These are phyloP conservation scores for Ganoderma boninense DNA, from an alignment of 1,284 basidiomycete species.

Conservation along the genomic window DNA sequence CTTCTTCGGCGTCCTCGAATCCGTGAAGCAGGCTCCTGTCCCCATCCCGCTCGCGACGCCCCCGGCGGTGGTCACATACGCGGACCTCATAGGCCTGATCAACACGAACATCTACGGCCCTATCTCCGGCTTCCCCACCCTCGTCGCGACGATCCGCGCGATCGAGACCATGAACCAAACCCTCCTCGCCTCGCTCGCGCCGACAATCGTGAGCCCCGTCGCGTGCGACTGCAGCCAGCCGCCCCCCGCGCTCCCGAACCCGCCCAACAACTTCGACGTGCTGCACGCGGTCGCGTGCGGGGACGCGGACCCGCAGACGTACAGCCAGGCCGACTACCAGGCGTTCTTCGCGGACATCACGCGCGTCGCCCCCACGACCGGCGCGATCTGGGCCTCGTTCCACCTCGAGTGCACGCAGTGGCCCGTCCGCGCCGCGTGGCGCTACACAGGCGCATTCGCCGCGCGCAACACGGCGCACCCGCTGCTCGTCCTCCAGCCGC, in stretches of 20 bases:
- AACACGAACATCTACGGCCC: conserved; percentile 50
- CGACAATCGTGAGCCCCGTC: conserved; percentile 24
- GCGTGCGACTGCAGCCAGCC: conserved; percentile 32
- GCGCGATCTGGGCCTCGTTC: conserved; percentile 14
- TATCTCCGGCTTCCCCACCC: conserved; percentile 40
- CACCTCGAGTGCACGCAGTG: conserved; percentile 26
- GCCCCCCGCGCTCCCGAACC: conserved; percentile 20
- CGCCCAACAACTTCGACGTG: conserved; percentile 37
- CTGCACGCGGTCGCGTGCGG: conserved; percentile 26
- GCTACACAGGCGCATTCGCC: conserved; percentile 27
- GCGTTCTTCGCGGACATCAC: background rate
- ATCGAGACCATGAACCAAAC: conserved; percentile 47
- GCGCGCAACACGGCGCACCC: conserved; percentile 39
- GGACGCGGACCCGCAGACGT: background rate
- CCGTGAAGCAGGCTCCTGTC: conserved; percentile 41
- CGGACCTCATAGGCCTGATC: conserved; percentile 35
- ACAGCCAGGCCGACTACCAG: background rate
- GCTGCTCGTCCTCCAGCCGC: conserved; percentile 24
- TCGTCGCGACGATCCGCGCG: conserved; percentile 47
- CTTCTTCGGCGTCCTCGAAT: conserved; percentile 37
- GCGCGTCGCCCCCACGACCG: background rate
- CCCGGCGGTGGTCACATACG: conserved; percentile 25
- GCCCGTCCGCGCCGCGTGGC: conserved; percentile 25
- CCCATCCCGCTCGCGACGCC: conserved; percentile 33
- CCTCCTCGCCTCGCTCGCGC: conserved; percentile 38